Base-by-base conservation (phyloP, 1,284 basidiomycete genomes). In the Cutaneotrichosporon arboriforme region DNA sequence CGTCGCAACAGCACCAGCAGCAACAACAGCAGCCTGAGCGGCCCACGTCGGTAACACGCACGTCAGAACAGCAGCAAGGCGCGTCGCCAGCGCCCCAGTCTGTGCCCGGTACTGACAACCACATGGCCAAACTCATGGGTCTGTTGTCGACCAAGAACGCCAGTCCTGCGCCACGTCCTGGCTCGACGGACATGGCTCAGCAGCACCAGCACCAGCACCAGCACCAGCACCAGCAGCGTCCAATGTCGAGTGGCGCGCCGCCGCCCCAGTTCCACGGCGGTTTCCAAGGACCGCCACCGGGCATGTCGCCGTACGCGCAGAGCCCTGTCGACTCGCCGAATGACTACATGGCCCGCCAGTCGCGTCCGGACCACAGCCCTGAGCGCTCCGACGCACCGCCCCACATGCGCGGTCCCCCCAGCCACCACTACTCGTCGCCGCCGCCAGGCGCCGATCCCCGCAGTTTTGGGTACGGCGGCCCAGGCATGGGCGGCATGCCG, bases 41-140 rank as follows among this genome's bases (percentile, higher is more conserved):
- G 18, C 13, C 33, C 4, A 26, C 31, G 34, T 31, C 50, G 37
- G 13, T 15, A 40, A 20, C 35, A 20, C 38, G 22, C 22, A 15
- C 34, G 12, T 21, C 43, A 41, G 38, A 47, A 22, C 26, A 44
- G 18, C 43, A 31, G 8, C 31, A 21, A 17, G 40, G 17, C 17
- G 51, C 44, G 34, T 40, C 15, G 43, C 38, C 22, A 21, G 31
- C 13, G 23, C 50, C 36, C 10, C 52, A 10, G 26, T 18, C 12
- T 4, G 38, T 22, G 15, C 52, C 26, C 26, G 51, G 56, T 23
- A 52, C 60, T 20, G 65, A 67, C 36, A 64, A 69, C 51, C 64
- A 65, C 55, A 64, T 66, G 60, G 64, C 68, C 17, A 63, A 59
- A 47, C 57, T 72, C 35, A 70, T 72, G 69, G 69, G 69, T n/a